Evolutionary conservation across 2,329 filamentous ascomycete genomes (phyloP).

Genomic region (Pyricularia pennisetigena): DNA sequence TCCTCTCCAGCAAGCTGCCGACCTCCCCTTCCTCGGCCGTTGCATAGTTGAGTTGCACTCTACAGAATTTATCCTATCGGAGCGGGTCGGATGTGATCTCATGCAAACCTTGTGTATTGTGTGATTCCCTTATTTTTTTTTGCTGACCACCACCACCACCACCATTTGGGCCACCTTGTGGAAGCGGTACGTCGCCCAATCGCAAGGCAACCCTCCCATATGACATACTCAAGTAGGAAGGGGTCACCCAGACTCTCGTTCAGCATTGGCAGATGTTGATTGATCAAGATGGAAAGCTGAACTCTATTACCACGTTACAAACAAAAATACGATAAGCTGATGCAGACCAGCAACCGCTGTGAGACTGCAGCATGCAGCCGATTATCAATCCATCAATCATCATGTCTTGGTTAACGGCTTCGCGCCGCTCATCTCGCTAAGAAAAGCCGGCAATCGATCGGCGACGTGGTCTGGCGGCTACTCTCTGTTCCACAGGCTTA

Average conservation of each 20-base stretch:
- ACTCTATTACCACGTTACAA: too few relatives aligned
- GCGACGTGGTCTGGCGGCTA: not conserved
- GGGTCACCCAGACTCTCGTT: not conserved
- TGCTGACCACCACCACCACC: not conserved
- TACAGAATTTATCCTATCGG: not conserved
- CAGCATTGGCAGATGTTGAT: not conserved
- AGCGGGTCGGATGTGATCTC: not conserved
- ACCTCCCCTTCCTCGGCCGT: not conserved
- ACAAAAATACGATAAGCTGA: not conserved
- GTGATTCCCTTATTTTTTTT: not conserved
- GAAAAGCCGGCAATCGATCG: not conserved
- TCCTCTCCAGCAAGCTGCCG: too few relatives aligned
- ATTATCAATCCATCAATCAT: not conserved
- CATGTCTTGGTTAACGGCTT: not conserved
- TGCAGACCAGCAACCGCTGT: not conserved
- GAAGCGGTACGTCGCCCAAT: not conserved
- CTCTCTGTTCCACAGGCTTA: not conserved
- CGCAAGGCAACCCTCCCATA: not conserved
- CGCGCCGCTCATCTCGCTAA: not conserved
- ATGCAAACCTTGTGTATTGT: not conserved
- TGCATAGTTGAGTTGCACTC: not conserved
- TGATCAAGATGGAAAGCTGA: not conserved
- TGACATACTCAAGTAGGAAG: not conserved
- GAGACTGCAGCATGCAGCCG: not conserved
- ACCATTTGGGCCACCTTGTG: not conserved